phyloP scores from a whole-genome alignment of 192 early-diverging fungal species.

The Backusella macrospora region DNA sequence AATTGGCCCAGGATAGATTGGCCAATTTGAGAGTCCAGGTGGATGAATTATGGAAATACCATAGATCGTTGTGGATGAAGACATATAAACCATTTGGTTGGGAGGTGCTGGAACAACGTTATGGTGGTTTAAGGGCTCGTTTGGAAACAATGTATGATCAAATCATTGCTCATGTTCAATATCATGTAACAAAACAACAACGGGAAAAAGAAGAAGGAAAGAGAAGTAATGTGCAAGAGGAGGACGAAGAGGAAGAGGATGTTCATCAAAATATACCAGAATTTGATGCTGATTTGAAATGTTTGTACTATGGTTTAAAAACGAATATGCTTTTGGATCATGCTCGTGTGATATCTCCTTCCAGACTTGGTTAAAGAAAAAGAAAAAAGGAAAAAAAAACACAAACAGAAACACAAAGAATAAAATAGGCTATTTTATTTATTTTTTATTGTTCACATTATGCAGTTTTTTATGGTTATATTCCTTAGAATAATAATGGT shows the following conservation, averaged over 20 bases:
- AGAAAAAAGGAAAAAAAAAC: background rate
- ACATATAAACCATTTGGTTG: conserved; percentile 87
- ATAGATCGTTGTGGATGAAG: conserved; percentile 75
- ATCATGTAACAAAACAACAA: conserved; percentile 18
- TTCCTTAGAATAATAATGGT: too few relatives aligned
- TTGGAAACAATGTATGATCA: conserved; percentile 71
- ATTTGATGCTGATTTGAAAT: conserved; percentile 66
- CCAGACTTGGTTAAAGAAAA: conserved; percentile 32
- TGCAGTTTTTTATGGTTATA: too few relatives aligned
- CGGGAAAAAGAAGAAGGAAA: conserved; percentile 19
- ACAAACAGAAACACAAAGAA: background rate
- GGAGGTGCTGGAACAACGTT: conserved; percentile 83
- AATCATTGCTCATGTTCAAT: conserved; percentile 60
- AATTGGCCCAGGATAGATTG: conserved; percentile 59
- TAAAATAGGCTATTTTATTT: background rate
- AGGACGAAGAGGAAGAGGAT: conserved; percentile 24
- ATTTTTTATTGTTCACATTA: background rate
- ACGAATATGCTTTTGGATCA: conserved; percentile 73
- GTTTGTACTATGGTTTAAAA: conserved; percentile 65
- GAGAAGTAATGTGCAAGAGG: background rate
- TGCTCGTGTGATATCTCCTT: conserved; percentile 63
- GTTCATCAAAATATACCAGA: conserved; percentile 56
- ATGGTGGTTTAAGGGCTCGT: conserved; percentile 72
- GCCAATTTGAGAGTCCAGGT: conserved; percentile 61
- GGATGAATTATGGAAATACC: conserved; percentile 78